A percentile compares a stretch with the other conserved stretches of the same genome.
These are phyloP conservation scores for Penicillium chermesinum DNA, from an alignment of 495 filamentous ascomycete genomes.

Conservation along the genomic window DNA sequence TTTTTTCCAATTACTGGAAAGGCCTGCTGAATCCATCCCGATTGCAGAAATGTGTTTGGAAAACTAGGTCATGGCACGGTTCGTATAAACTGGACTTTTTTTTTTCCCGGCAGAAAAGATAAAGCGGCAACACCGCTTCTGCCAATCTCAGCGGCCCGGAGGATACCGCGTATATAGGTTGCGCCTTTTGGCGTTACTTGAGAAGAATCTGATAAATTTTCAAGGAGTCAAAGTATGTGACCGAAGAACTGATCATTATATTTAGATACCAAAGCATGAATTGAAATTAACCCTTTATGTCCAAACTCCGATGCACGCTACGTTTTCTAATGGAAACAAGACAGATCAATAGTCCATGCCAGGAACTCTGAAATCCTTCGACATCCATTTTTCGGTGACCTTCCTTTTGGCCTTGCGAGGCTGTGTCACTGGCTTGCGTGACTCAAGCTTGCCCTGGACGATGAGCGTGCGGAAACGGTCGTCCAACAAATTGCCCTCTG, in stretches of 20 bases:
- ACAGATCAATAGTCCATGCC: conserved; percentile 27
- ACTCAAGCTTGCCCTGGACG: conserved; percentile 83
- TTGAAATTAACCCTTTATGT: conserved; percentile 17
- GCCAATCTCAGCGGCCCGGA: no score
- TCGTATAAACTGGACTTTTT: conserved; percentile 1
- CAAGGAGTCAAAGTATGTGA: no score
- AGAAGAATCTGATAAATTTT: no score
- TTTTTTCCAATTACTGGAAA: conserved; percentile 69
- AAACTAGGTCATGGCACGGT: conserved; percentile 6
- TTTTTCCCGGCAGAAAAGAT: conserved; percentile 21
- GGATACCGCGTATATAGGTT: no score
- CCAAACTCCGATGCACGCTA: conserved; percentile 26
- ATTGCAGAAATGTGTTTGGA: conserved; percentile 5
- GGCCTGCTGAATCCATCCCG: conserved; percentile 42
- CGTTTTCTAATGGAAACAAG: conserved; percentile 17
- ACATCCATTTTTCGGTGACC: conserved; percentile 90
- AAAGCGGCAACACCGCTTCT: conserved; percentile 8
- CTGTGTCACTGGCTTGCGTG: conserved; percentile 68
- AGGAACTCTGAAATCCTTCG: conserved; percentile 81
- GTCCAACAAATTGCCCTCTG: conserved; percentile 87
- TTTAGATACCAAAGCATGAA: conserved; percentile 1
- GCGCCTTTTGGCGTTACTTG: no score
- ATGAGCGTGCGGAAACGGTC: conserved; percentile 87
- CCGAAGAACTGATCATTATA: no score
- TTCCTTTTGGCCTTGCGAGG: conserved; percentile 71